Percentiles rank a stretch among this genome's conserved stretches.
phyloP scores from a whole-genome alignment of 805 yeast genomes.

The Lipomyces mesembrius region DNA sequence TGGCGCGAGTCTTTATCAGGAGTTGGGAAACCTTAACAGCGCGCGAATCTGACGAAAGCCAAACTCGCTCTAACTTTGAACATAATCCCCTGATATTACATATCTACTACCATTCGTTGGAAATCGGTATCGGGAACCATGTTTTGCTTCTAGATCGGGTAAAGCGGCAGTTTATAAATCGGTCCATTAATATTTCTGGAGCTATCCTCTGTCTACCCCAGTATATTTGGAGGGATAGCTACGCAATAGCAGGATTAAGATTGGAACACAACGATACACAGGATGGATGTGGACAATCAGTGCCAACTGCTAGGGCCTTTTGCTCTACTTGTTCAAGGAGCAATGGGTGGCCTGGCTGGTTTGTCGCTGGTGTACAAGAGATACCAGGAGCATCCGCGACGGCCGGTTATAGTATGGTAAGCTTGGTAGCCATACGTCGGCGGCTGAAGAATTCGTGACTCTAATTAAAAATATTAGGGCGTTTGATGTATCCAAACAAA shows the following conservation, averaged over 20 bases:
- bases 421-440: conserved; percentile 7
- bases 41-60: background rate
- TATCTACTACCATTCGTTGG: background rate
- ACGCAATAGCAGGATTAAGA: background rate
- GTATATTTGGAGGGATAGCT: background rate
- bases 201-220: background rate
- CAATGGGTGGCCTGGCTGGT: conserved; percentile 77
- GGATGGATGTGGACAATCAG: conserved; percentile 34
- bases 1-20: background rate
- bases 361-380: conserved; percentile 76
- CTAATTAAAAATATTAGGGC: conserved; percentile 37
- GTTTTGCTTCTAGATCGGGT: background rate
- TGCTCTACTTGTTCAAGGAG: conserved; percentile 74
- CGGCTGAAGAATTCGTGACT: background rate
- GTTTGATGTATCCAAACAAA: conserved; percentile 87
- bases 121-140: background rate
- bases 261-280: background rate
- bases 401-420: conserved; percentile 87
- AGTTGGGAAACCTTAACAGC: background rate
- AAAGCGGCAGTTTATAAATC: background rate
- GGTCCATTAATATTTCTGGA: background rate
- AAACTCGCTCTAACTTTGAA: background rate
- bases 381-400: conserved; percentile 75
- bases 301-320: conserved; percentile 85
- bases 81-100: background rate